Base-by-base conservation (phyloP, 1,139 yeast species). In the Pichia norvegensis region DNA sequence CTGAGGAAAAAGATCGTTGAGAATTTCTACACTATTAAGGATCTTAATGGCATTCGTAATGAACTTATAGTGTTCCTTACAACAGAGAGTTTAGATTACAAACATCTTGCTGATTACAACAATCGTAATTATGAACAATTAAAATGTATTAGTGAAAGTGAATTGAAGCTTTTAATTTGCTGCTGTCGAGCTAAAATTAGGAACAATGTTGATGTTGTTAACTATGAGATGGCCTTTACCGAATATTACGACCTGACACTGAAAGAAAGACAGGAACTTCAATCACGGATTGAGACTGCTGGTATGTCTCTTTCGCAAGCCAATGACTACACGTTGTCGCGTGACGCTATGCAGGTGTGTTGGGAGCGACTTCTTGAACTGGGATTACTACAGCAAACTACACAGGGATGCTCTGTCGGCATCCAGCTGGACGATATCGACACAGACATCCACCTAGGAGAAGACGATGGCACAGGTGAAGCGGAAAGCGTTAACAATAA, bases 201-300 rank as follows among this genome's bases (percentile, higher is more conserved):
- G 55, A 74, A 73, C 33, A 80, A 76, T 33, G 65, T 78, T 16
- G 78, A 70, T 23, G 67, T 70, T 14, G 69, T 81, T 21, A 90
- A 87, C 61, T 82, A 88, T 64, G 85, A 83, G 54, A 68, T 87
- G 51, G 85, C 83, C 0, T 84, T 81, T 60, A 79, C 79, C 36
- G 97, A 92, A 62, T 92, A 87, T 61, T 61, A 63, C n/a, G 67
- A 66, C 1, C 72, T 80, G 71, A 70, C 80, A 40, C 73, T 74
- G 48, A 57, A 62, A 1, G 64, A 72, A 49, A 74, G 78, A 50
- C 56, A 67, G 21, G 71, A 72, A 23, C 65, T 74, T 22, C 66
- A 69, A 27, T 47, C 63, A 2, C 55, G 55, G 23, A 45, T 59
- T 29, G 50, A 46, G 23, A 46, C 46, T 11, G 44, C 51, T 29